A percentile compares a stretch with the other conserved stretches of the same genome.
phyloP scores from a whole-genome alignment of 805 yeast genomes.

The Priceomyces fermenticarens region DNA sequence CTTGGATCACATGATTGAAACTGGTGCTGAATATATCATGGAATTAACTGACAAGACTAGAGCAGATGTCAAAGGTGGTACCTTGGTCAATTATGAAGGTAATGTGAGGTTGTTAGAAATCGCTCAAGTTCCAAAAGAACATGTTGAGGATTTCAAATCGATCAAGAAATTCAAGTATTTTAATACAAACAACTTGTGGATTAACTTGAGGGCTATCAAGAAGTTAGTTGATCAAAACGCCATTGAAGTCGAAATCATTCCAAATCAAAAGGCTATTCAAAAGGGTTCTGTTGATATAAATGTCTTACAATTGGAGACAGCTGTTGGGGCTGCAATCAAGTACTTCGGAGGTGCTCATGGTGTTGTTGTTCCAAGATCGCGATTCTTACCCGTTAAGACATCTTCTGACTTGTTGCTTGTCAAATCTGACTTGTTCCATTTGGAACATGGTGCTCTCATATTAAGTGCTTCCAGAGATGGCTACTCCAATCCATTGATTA shows the following conservation, averaged over 20 bases:
- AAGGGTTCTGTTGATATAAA: conserved; percentile 75
- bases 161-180: conserved; percentile 97
- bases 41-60: conserved; percentile 98
- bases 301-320: conserved; percentile 95
- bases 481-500: conserved; percentile 89
- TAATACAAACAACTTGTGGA: conserved; percentile 98
- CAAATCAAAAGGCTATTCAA: conserved; percentile 82
- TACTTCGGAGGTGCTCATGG: conserved; percentile 95
- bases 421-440: conserved; percentile 87
- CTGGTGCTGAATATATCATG: conserved; percentile 94
- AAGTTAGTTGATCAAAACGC: conserved; percentile 81
- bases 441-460: conserved; percentile 87
- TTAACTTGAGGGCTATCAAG: conserved; percentile 90
- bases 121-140: conserved; percentile 98
- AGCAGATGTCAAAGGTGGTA: conserved; percentile 99
- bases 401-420: conserved; percentile 92
- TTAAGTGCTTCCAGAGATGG: conserved; percentile 84
- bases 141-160: conserved; percentile 95
- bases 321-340: conserved; percentile 98
- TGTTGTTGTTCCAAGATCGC: conserved; percentile 95
- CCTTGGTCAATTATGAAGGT: conserved; percentile 93
- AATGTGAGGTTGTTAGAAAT: conserved; percentile 91
- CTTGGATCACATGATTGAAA: conserved; percentile 86
- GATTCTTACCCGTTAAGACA: conserved; percentile 97
- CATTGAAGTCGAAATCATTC: conserved; percentile 90